Evolutionary conservation across 2,329 filamentous ascomycete genomes (phyloP), one percentile per base, ranked within the genome.

Genomic region (Huntiella bhutanensis): DNA sequence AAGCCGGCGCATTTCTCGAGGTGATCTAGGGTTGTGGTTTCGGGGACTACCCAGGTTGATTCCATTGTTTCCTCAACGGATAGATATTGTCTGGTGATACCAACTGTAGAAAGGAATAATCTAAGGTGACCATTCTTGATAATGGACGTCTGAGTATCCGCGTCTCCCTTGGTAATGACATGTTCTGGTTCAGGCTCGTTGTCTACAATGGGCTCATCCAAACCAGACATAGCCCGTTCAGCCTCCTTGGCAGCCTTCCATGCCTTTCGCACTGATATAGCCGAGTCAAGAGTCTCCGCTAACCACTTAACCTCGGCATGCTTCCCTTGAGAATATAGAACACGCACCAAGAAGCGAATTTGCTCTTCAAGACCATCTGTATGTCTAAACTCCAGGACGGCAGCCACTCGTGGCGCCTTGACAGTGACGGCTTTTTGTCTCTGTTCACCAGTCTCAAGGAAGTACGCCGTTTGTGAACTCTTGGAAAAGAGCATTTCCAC

Each of bases 401-500:
- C 82, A 0, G 79, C 85, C 3, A 84, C 73, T 53, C 74, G 75
- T 7, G 77, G 72, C 38, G 75, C 70, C n/a, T 61, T 56, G 13
- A 70, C 66, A 15, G 71, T 70, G 17, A 78, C 59, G 0, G 79
- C 74, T 53, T 88, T 85, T 58, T 82, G 84, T 54, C 85, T 80
- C 56, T 79, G 83, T 55, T 95, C 86, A 0, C 91, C 91, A 56
- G 87, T 86, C 57, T 96, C 87, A 4, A 98, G 70, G 58, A 85
- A 96, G 61, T 82, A 84, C 1, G 85, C 72, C 0, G 84, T 94
- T 40, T 74, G 73, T 44, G 77, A 79, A 48, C 86, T 81, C 61
- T 98, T 98, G 60, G 83, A 93, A 61, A 98, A 98, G 11, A 98
- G 68, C 70, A 98, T 75, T 62, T 98, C 91, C 1, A 92, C 80